Conservation (phyloP, 805 yeast species). For the Cyberlindnera saturnus region DNA sequence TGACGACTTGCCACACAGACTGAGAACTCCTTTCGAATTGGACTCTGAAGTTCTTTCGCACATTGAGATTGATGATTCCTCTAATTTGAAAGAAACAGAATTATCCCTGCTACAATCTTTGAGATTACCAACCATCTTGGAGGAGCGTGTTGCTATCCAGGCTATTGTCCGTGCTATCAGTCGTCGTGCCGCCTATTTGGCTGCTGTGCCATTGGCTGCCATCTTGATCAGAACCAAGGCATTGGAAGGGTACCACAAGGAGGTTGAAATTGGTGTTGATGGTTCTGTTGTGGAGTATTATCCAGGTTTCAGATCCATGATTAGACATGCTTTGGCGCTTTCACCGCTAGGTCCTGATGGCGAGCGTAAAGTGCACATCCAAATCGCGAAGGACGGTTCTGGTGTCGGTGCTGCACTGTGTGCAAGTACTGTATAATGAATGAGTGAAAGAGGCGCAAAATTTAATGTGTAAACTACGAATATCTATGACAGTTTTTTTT, state of each 20-base stretch:
- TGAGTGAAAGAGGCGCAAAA: too few species aligned
- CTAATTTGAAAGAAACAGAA: slow-evolving; percentile 64
- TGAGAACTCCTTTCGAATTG: slow-evolving; percentile 70
- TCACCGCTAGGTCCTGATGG: slow-evolving; percentile 70
- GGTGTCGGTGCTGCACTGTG: slow-evolving; percentile 98
- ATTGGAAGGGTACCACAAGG: slow-evolving; percentile 53
- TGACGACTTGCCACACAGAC: slow-evolving; percentile 46
- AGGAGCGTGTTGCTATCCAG: slow-evolving; percentile 73
- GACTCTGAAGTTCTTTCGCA: slow-evolving; percentile 81
- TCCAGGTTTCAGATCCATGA: slow-evolving; percentile 79
- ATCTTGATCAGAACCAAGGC: slow-evolving; percentile 62
- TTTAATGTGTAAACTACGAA: too few species aligned
- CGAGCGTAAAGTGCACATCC: slow-evolving; percentile 67
- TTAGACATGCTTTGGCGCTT: slow-evolving; percentile 70
- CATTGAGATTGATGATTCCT: slow-evolving; percentile 79
- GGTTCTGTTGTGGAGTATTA: slow-evolving; percentile 92
- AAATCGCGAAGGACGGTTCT: slow-evolving; percentile 90
- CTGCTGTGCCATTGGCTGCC: slow-evolving; percentile 89
- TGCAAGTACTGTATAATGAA: slow-evolving; percentile 29
- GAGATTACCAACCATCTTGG: slow-evolving; percentile 60
- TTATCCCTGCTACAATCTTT: slow-evolving; percentile 58
- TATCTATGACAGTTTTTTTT: too few species aligned
- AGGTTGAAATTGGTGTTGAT: slow-evolving; percentile 91
- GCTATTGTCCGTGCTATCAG: slow-evolving; percentile 72
- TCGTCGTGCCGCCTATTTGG: slow-evolving; percentile 80